Conservation (phyloP, 2,329 filamentous ascomycete genomes). For the Tolypocladium album region DNA sequence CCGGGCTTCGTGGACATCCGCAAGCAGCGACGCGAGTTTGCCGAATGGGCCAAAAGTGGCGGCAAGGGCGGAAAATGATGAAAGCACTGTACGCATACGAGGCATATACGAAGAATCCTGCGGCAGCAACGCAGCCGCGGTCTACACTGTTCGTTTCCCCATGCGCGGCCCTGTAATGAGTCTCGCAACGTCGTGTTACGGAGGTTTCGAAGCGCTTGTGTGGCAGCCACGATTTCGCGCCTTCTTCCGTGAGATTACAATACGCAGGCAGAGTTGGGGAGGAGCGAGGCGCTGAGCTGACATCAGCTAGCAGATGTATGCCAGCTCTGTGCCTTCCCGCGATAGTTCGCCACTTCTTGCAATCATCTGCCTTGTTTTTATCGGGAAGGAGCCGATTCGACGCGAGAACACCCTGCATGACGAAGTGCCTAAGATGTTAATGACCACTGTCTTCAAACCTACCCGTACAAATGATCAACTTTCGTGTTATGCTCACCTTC, state of each 20-base stretch:
- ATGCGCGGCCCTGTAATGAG: not conserved
- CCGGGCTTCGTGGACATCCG: slow-evolving; percentile 83
- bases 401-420: not conserved
- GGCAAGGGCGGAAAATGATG: slow-evolving; percentile 10
- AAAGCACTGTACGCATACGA: not conserved
- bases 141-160: not conserved
- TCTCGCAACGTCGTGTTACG: not conserved
- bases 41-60: slow-evolving; percentile 52
- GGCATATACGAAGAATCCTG: not conserved
- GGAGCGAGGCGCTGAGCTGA: not conserved
- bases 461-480: too few species aligned
- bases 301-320: not conserved
- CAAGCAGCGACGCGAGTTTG: slow-evolving; percentile 68
- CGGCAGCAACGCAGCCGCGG: not conserved
- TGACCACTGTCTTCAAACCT: not conserved
- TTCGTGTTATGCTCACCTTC: not conserved
- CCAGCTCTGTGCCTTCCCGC: not conserved
- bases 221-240: not conserved
- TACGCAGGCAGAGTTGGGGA: not conserved
- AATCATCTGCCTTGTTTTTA: not conserved
- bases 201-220: not conserved
- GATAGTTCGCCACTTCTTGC: not conserved
- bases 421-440: not conserved
- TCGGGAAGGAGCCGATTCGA: not conserved
- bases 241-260: not conserved